A percentile compares a stretch with the other conserved stretches of the same genome.
These are phyloP conservation scores for Arthrocladium fulminans DNA, from an alignment of 2,329 filamentous ascomycete species.

Conservation along the genomic window DNA sequence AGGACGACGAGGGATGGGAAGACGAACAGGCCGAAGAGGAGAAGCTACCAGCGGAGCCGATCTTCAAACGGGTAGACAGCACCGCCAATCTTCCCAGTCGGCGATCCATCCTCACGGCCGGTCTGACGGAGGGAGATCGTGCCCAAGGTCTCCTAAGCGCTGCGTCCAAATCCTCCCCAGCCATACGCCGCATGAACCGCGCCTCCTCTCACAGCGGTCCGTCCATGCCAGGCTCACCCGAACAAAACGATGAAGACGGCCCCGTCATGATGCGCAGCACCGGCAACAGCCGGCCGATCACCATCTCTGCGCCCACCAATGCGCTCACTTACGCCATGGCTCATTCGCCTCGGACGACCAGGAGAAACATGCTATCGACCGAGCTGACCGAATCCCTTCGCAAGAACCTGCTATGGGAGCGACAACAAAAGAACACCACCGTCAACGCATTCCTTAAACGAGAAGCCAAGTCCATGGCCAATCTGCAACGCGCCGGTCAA, in stretches of 20 bases:
- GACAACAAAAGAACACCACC: conserved; percentile 85
- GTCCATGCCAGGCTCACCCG: conserved; percentile 52
- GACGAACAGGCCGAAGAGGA: conserved; percentile 47
- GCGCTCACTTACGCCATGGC: conserved; percentile 45
- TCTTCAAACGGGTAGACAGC: conserved; percentile 89
- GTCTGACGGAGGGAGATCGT: conserved; percentile 73
- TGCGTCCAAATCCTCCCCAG: conserved; percentile 42
- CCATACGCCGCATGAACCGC: conserved; percentile 41
- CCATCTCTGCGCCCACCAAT: conserved; percentile 15
- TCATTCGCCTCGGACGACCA: conserved; percentile 81
- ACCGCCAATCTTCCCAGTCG: conserved; percentile 74
- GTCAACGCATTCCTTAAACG: conserved; percentile 83
- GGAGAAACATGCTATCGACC: conserved; percentile 89
- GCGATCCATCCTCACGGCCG: conserved; percentile 78
- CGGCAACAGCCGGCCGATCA: conserved; percentile 14
- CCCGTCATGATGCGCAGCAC: conserved; percentile 19
- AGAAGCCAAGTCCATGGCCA: conserved; percentile 82
- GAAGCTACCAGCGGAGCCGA: conserved; percentile 61
- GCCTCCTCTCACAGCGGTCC: conserved; percentile 61
- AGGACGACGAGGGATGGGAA: conserved; percentile 48
- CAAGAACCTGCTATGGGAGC: conserved; percentile 86
- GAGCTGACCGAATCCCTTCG: conserved; percentile 90
- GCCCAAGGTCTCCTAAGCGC: conserved; percentile 59
- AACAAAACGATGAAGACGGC: conserved; percentile 42
- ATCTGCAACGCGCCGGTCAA: conserved; percentile 61